Evolutionary conservation across 306 rosid species (phyloP).

Genomic region (Mucuna pruriens): DNA sequence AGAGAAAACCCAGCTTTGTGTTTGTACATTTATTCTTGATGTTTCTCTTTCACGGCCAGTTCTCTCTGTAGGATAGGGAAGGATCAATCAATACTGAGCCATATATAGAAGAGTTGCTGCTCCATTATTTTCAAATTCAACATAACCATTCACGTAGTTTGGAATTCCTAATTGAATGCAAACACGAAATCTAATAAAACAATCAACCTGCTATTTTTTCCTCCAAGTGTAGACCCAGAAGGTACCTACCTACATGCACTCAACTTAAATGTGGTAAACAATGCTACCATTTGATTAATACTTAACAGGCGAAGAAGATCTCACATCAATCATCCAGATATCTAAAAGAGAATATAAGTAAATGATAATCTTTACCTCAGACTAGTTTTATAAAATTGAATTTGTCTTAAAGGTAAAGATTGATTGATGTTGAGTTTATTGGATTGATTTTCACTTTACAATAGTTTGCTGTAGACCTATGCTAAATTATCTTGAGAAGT

Average conservation of each 20-base stretch:
- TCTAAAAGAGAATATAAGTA: no score
- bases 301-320: no score
- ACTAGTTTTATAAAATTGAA: no score
- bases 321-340: no score
- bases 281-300: conserved; percentile 2
- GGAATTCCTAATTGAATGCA: conserved; percentile 12
- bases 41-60: conserved; percentile 35
- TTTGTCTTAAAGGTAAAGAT: no score
- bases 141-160: background rate
- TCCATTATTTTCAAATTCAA: conserved; percentile 2
- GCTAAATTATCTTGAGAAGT: background rate
- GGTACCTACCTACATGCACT: background rate
- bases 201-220: background rate
- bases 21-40: conserved; percentile 25
- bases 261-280: conserved; percentile 11
- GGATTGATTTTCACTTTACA: no score
- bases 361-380: no score
- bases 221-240: conserved; percentile 26
- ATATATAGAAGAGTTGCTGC: conserved; percentile 11
- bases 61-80: conserved; percentile 23
- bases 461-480: no score
- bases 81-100: conserved; percentile 25
- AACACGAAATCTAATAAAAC: background rate
- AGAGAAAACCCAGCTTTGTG: conserved; percentile 25
- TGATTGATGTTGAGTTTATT: no score